Conservation (phyloP, 2,329 filamentous ascomycete genomes). For the Pyricularia pennisetigena region DNA sequence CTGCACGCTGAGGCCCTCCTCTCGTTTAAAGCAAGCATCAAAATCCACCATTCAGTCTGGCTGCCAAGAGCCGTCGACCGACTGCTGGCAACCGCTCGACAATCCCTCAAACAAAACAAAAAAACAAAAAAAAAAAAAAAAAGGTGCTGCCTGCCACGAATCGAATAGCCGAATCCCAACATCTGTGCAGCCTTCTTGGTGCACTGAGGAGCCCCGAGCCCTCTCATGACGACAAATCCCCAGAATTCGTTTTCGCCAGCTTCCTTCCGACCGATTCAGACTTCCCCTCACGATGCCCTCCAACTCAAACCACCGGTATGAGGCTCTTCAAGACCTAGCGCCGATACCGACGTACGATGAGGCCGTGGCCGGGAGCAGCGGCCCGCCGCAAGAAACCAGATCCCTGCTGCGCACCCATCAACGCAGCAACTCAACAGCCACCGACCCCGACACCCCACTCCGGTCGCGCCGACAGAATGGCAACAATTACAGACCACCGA, state of each 20-base stretch:
- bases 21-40: not conserved
- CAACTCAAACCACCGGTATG: conserved; percentile 48
- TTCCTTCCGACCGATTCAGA: not conserved
- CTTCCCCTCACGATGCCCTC: conserved; percentile 21
- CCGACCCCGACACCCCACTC: conserved; percentile 15
- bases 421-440: conserved; percentile 23
- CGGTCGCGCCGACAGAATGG: conserved; percentile 29
- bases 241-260: not conserved
- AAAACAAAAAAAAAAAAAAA: not conserved
- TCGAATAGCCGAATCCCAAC: not conserved
- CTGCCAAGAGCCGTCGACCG: not conserved
- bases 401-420: conserved; percentile 54
- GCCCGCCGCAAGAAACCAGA: conserved; percentile 51
- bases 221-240: not conserved
- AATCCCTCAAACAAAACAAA: not conserved
- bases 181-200: not conserved
- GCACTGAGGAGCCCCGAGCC: not conserved
- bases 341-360: conserved; percentile 82
- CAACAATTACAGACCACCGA: conserved; percentile 65
- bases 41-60: not conserved
- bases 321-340: conserved; percentile 40
- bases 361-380: conserved; percentile 53
- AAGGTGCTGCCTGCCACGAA: not conserved
- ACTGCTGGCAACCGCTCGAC: not conserved
- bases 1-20: not conserved